A percentile compares a stretch with the other conserved stretches of the same genome.
Evolutionary conservation across 805 yeast genomes (phyloP).

Genomic region (Ogataea siamensis): DNA sequence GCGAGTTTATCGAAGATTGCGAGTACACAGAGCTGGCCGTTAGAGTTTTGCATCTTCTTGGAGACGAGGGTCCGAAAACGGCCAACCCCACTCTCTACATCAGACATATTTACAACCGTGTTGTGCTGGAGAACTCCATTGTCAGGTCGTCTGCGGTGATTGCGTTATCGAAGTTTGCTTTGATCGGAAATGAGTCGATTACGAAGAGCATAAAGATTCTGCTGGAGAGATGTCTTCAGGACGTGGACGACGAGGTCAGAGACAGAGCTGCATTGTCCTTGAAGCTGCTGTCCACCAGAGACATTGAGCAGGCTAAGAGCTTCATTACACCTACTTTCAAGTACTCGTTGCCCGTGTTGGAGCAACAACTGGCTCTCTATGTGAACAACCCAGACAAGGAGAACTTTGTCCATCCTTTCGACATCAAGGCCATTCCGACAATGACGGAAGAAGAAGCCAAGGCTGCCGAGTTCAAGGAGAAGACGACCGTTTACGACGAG

Average conservation of each 20-base stretch:
- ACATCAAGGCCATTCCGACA: slow-evolving; percentile 63
- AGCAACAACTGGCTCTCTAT: slow-evolving; percentile 70
- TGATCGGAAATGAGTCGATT: slow-evolving; percentile 67
- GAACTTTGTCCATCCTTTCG: slow-evolving; percentile 60
- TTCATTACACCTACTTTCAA: slow-evolving; percentile 66
- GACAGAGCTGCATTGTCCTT: slow-evolving; percentile 92
- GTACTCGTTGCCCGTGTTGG: slow-evolving; percentile 76
- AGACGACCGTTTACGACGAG: slow-evolving; percentile 36
- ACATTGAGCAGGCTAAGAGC: slow-evolving; percentile 39
- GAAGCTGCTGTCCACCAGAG: slow-evolving; percentile 51
- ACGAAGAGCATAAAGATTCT: slow-evolving; percentile 69
- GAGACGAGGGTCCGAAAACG: slow-evolving; percentile 91
- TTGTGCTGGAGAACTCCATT: slow-evolving; percentile 91
- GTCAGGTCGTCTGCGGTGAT: slow-evolving; percentile 95
- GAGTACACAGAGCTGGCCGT: slow-evolving; percentile 92
- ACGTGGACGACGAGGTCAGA: slow-evolving; percentile 94
- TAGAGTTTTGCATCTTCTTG: slow-evolving; percentile 87
- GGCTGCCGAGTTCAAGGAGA: slow-evolving; percentile 58
- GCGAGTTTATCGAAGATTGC: slow-evolving; percentile 98
- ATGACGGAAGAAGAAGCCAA: slow-evolving; percentile 66
- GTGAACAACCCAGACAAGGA: slow-evolving; percentile 49
- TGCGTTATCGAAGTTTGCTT: slow-evolving; percentile 87
- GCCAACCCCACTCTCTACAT: slow-evolving; percentile 85
- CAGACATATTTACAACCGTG: slow-evolving; percentile 94
- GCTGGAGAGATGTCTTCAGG: slow-evolving; percentile 79